Percentiles rank a stretch among this genome's conserved stretches.
These are phyloP conservation scores for Colletotrichum sp. DNA, from an alignment of 2,329 filamentous ascomycete genomes.

Conservation along the genomic window DNA sequence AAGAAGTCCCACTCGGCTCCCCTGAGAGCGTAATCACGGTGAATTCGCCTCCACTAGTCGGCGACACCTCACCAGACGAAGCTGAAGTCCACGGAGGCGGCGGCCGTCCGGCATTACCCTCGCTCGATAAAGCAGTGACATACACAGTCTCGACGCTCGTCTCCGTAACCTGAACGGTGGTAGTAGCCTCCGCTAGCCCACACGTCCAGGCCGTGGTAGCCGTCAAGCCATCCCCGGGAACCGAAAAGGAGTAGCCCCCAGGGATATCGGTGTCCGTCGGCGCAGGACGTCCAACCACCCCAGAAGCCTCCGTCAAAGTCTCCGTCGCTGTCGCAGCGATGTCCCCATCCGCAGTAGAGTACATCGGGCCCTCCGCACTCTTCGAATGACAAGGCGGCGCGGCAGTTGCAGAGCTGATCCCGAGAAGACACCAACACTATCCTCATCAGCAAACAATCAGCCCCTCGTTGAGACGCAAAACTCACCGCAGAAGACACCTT, in stretches of 20 bases:
- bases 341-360: neutral
- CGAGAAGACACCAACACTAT: conserved; percentile 16
- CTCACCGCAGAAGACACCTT: conserved; percentile 11
- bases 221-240: neutral
- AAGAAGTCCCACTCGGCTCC: neutral
- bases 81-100: neutral
- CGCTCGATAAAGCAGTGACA: neutral
- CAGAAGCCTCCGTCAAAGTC: neutral
- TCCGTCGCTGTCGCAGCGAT: neutral
- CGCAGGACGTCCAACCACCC: neutral
- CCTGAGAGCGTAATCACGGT: neutral
- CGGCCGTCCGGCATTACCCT: neutral
- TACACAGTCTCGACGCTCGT: neutral
- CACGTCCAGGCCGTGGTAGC: neutral
- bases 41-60: neutral
- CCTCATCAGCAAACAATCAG: neutral
- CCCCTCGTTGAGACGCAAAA: neutral
- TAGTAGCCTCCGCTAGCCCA: neutral
- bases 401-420: neutral
- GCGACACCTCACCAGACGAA: neutral
- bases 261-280: neutral
- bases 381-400: neutral
- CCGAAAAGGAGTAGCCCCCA: conserved; percentile 5
- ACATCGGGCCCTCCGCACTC: neutral
- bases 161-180: conserved; percentile 3